Conservation (phyloP, 2,329 filamentous ascomycete genomes). For the Alternaria alternata region DNA sequence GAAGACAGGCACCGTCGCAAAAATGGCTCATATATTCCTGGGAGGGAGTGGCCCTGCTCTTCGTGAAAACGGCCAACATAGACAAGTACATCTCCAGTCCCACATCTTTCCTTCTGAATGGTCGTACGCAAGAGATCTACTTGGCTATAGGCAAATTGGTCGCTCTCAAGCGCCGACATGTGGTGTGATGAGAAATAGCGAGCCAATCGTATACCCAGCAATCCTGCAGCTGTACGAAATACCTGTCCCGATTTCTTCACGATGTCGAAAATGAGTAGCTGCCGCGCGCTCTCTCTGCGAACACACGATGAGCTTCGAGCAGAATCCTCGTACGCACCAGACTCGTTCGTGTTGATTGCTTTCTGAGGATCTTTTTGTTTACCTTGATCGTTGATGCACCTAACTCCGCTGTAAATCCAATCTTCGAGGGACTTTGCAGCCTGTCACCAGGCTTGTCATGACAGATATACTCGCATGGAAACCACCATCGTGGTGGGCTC, state of each 20-base stretch:
- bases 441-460: background rate
- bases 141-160: background rate
- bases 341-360: background rate
- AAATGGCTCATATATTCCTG: background rate
- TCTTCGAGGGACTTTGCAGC: background rate
- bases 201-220: constrained; percentile 4
- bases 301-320: background rate
- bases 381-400: background rate
- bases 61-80: background rate
- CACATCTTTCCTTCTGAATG: background rate
- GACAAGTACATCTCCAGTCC: background rate
- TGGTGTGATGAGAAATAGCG: background rate
- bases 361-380: background rate
- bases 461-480: constrained; percentile 1
- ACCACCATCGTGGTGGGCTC: constrained; percentile 9
- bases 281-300: background rate
- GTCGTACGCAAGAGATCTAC: background rate
- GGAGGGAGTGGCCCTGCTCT: background rate
- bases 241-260: background rate
- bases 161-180: background rate
- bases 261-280: background rate
- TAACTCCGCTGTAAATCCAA: background rate
- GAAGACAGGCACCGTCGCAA: background rate
- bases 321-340: background rate
- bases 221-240: background rate